A percentile compares a stretch with the other conserved stretches of the same genome.
Conservation (phyloP, 805 yeast species). For the Candida bentonensis region DNA sequence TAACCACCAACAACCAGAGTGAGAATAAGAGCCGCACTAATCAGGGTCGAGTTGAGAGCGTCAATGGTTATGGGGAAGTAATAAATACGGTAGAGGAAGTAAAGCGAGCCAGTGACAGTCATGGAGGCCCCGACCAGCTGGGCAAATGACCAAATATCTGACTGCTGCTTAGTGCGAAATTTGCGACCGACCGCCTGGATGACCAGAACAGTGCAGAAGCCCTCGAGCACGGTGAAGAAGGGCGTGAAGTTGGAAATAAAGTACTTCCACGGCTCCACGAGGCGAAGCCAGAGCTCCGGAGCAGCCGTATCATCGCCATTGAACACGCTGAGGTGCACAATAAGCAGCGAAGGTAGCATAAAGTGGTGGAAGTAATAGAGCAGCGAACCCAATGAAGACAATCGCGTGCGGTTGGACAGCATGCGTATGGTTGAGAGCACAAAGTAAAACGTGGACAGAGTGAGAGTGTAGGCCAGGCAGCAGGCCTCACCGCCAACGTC, state of each 20-base stretch:
- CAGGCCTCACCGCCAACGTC: constrained; percentile 87
- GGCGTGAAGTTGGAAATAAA: constrained; percentile 74
- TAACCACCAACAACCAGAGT: constrained; percentile 61
- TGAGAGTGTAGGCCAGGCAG: constrained; percentile 71
- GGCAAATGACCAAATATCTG: constrained; percentile 69
- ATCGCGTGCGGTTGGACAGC: constrained; percentile 26
- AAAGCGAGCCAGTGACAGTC: constrained; percentile 60
- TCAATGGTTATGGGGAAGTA: constrained; percentile 55
- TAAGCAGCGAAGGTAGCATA: constrained; percentile 65
- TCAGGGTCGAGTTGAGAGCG: constrained; percentile 59
- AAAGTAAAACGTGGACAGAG: constrained; percentile 59
- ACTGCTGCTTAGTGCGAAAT: constrained; percentile 48
- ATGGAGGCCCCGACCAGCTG: constrained; percentile 61
- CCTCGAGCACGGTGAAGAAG: constrained; percentile 77
- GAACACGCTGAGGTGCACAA: constrained; percentile 30
- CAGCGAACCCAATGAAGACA: constrained; percentile 20
- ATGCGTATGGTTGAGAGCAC: constrained; percentile 60
- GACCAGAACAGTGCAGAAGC: constrained; percentile 80
- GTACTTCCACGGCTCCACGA: constrained; percentile 56
- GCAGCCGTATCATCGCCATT: constrained; percentile 8
- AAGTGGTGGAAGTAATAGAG: constrained; percentile 73
- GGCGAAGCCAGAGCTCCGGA: constrained; percentile 19
- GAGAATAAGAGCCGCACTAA: constrained; percentile 73
- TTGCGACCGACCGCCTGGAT: constrained; percentile 87
- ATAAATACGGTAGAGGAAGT: constrained; percentile 72